phyloP scores from a whole-genome alignment of 768 basidiomycete genomes.

The Pleurotus ostreatus region DNA sequence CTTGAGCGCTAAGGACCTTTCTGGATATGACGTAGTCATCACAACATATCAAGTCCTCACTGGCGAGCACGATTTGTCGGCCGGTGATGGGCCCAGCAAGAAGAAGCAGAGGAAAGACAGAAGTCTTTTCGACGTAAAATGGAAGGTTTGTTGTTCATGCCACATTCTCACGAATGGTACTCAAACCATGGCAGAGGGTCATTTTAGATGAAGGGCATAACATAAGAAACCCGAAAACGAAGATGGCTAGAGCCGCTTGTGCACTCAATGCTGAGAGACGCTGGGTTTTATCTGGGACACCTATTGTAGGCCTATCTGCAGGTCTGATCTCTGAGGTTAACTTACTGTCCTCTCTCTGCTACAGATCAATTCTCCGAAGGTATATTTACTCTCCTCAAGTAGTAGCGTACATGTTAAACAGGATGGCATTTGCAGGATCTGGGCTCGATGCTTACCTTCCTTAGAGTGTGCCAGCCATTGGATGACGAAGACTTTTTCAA shows the following conservation, averaged over 20 bases:
- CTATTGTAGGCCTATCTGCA: conserved; percentile 60
- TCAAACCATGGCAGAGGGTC: conserved; percentile 44
- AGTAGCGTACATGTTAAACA: no score
- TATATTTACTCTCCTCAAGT: conserved; percentile 18
- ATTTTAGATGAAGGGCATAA: conserved; percentile 88
- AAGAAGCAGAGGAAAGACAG: conserved; percentile 62
- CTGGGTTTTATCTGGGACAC: conserved; percentile 83
- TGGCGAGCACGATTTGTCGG: conserved; percentile 42
- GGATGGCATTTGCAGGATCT: conserved; percentile 55
- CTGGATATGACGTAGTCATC: conserved; percentile 71
- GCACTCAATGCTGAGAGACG: conserved; percentile 65
- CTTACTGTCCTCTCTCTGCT: neutral
- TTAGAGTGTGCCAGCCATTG: conserved; percentile 80
- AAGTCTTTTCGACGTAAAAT: conserved; percentile 63
- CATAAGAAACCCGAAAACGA: conserved; percentile 83
- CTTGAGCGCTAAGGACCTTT: conserved; percentile 54
- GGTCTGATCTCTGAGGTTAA: neutral
- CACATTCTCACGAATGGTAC: neutral
- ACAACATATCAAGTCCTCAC: conserved; percentile 79
- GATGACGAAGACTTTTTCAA: conserved; percentile 84
- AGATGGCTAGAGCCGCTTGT: conserved; percentile 71
- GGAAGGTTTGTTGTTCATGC: conserved; percentile 58
- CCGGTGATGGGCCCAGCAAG: conserved; percentile 33
- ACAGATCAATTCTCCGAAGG: conserved; percentile 78
- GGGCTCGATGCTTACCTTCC: conserved; percentile 80